A percentile compares a stretch with the other conserved stretches of the same genome.
Conservation (phyloP, 1,284 basidiomycete genomes). For the Trichosporon coremiiforme region DNA sequence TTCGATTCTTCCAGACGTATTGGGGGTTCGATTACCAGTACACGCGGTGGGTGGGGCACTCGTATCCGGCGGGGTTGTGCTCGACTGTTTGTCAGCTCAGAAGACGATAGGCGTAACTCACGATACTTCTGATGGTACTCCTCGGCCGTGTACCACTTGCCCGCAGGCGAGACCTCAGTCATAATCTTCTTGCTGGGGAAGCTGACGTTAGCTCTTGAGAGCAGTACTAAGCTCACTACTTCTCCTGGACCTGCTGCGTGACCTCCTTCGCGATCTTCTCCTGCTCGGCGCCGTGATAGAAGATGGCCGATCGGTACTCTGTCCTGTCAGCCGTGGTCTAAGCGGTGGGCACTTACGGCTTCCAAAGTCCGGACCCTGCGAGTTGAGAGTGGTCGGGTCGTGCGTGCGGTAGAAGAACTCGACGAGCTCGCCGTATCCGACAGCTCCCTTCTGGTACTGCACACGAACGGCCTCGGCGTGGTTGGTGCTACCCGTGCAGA, state of each 20-base stretch:
- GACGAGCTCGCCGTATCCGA: conserved; percentile 80
- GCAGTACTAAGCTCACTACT: conserved; percentile 60
- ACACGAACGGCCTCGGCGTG: conserved; percentile 89
- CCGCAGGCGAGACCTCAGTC: conserved; percentile 69
- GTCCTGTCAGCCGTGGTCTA: conserved; percentile 20
- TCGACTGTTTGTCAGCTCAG: conserved; percentile 41
- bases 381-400: conserved; percentile 82
- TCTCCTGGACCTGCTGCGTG: conserved; percentile 80
- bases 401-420: conserved; percentile 95
- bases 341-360: conserved; percentile 64
- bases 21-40: conserved; percentile 52
- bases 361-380: conserved; percentile 75
- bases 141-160: conserved; percentile 79
- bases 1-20: not conserved
- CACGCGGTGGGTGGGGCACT: conserved; percentile 58
- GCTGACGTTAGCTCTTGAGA: conserved; percentile 53
- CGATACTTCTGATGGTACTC: conserved; percentile 79
- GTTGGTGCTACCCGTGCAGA: conserved; percentile 78
- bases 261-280: conserved; percentile 72
- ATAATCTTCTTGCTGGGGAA: conserved; percentile 74
- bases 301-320: conserved; percentile 95
- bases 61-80: conserved; percentile 58
- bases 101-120: conserved; percentile 39
- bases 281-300: conserved; percentile 77
- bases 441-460: conserved; percentile 76